Evolutionary conservation across 2,329 filamentous ascomycete species (phyloP).

Genomic region (Mycogone perniciosa): DNA sequence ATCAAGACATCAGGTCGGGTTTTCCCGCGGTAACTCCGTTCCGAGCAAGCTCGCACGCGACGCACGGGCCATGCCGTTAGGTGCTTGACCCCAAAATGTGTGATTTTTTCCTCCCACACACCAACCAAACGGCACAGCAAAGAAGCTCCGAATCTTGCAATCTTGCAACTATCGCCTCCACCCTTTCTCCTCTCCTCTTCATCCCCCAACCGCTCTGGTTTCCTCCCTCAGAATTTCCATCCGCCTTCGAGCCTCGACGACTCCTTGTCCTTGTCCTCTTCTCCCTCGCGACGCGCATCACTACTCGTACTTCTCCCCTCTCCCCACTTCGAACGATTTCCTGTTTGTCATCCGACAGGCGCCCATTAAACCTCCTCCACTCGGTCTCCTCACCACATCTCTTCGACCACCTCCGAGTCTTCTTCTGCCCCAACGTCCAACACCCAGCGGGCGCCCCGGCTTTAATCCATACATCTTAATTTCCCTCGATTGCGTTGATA

Average conservation of each 20-base stretch:
- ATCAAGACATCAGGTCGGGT: too few relatives aligned
- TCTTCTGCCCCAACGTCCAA: constrained; percentile 13
- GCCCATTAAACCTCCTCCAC: constrained; percentile 11
- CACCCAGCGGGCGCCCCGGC: constrained; percentile 6
- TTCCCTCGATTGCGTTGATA: constrained; percentile 12
- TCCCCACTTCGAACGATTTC: background rate
- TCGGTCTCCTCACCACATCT: constrained; percentile 6
- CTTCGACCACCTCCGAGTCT: constrained; percentile 13
- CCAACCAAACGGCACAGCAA: constrained; percentile 11
- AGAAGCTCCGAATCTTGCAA: constrained; percentile 10
- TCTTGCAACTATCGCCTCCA: constrained; percentile 11
- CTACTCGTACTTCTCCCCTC: background rate
- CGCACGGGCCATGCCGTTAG: constrained; percentile 13
- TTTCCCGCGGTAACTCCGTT: constrained; percentile 11
- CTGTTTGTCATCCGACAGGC: constrained; percentile 15
- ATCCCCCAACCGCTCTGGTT: background rate
- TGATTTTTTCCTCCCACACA: constrained; percentile 13
- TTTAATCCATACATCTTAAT: constrained; percentile 6
- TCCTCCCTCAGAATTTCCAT: constrained; percentile 1
- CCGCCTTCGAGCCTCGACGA: constrained; percentile 5
- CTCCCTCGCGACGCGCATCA: constrained; percentile 3
- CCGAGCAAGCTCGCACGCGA: constrained; percentile 1
- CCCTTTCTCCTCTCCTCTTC: constrained; percentile 9
- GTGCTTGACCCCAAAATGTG: constrained; percentile 12
- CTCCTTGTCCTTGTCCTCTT: constrained; percentile 8